Percentiles rank a stretch among this genome's conserved stretches.
These are phyloP conservation scores for Sphaerobolus stellatus DNA, from an alignment of 1,284 basidiomycete species.

Conservation along the genomic window DNA sequence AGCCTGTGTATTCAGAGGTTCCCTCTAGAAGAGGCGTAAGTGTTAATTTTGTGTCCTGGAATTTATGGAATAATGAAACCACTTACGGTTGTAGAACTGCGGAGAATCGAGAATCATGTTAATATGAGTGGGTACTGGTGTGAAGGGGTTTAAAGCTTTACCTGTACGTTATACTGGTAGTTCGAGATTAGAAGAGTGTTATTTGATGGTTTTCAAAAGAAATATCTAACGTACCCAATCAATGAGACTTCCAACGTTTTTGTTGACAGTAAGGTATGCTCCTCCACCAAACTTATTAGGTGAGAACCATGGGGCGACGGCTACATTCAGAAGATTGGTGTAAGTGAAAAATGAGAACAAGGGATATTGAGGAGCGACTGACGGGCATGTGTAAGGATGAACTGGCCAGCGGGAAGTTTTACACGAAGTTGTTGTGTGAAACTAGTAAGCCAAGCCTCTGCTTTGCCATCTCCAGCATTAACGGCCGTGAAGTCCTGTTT, in stretches of 20 bases:
- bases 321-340: conserved; percentile 22
- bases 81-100: conserved; percentile 66
- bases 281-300: conserved; percentile 51
- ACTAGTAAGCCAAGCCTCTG: conserved; percentile 43
- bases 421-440: conserved; percentile 42
- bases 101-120: conserved; percentile 7
- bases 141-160: conserved; percentile 17
- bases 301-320: conserved; percentile 41
- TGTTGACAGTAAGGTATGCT: conserved; percentile 58
- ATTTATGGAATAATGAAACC: background rate
- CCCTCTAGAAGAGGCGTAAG: conserved; percentile 43
- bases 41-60: background rate
- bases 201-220: background rate
- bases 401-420: conserved; percentile 33
- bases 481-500: conserved; percentile 49
- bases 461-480: conserved; percentile 37
- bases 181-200: background rate
- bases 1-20: conserved; percentile 55
- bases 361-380: conserved; percentile 14
- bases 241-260: conserved; percentile 54
- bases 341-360: background rate
- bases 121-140: conserved; percentile 1
- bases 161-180: conserved; percentile 47
- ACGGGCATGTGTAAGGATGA: conserved; percentile 41
- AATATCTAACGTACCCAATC: conserved; percentile 41